These are phyloP conservation scores for Bonia amplexicaulis DNA, from an alignment of 176 grass and related monocot species.

Conservation along the genomic window DNA sequence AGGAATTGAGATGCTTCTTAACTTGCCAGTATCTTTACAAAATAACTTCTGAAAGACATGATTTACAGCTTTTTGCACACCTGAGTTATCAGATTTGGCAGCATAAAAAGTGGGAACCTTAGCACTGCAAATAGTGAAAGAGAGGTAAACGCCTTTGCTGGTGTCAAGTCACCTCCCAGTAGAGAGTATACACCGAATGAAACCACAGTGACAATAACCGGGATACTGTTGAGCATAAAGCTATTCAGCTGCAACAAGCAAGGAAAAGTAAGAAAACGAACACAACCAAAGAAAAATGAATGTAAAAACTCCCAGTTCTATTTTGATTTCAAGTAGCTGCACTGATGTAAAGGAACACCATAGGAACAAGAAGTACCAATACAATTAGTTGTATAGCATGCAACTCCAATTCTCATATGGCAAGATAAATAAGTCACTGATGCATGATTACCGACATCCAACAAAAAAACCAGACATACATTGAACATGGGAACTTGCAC, in stretches of 20 bases:
- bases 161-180: constrained; percentile 86
- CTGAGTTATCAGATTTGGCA: constrained; percentile 99
- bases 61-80: constrained; percentile 32
- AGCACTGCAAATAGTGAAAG: constrained; percentile 92
- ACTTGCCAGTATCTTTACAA: not conserved
- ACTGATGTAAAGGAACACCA: not conserved
- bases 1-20: not conserved
- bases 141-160: constrained; percentile 97
- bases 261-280: constrained; percentile 19
- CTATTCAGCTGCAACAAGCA: constrained; percentile 79
- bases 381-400: not conserved
- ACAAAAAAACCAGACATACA: not conserved
- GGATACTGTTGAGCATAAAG: constrained; percentile 96
- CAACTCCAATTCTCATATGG: not conserved
- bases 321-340: not conserved
- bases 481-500: not conserved
- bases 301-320: not conserved
- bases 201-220: constrained; percentile 82
- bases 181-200: constrained; percentile 92
- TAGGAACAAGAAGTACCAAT: not conserved
- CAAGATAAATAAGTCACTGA: not conserved
- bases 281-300: not conserved
- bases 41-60: constrained; percentile 12
- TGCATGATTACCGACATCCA: not conserved
- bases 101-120: constrained; percentile 94